Conservation (phyloP, 108 stramenopile species). For the Nitzschia palea region DNA sequence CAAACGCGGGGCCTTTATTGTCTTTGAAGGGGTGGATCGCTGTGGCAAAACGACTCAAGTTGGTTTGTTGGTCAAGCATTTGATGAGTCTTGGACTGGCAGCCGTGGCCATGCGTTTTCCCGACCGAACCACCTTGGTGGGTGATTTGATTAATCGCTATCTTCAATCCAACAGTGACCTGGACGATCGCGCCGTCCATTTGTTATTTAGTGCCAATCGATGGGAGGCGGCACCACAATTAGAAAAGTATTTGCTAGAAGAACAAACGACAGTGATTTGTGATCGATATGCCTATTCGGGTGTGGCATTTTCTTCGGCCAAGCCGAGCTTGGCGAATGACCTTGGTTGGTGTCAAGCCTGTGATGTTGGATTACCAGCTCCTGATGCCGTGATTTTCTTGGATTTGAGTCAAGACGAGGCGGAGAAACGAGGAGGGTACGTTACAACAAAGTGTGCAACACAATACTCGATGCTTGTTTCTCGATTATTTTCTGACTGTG, state of each 20-base stretch:
- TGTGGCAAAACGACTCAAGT: slow-evolving; percentile 98
- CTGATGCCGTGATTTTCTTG: slow-evolving; percentile 96
- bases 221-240: slow-evolving; percentile 92
- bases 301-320: slow-evolving; percentile 97
- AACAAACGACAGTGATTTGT: slow-evolving; percentile 85
- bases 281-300: slow-evolving; percentile 98
- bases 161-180: slow-evolving; percentile 73
- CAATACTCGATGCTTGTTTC: neutral
- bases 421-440: slow-evolving; percentile 91
- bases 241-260: slow-evolving; percentile 40
- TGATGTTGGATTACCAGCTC: slow-evolving; percentile 95
- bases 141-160: slow-evolving; percentile 93
- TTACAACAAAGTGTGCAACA: neutral
- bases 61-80: slow-evolving; percentile 57
- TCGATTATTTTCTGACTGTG: neutral
- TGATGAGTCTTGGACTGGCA: slow-evolving; percentile 59
- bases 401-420: slow-evolving; percentile 89
- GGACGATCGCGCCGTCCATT: slow-evolving; percentile 95
- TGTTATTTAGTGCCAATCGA: slow-evolving; percentile 98
- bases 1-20: slow-evolving; percentile 92
- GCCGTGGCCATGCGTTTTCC: slow-evolving; percentile 77
- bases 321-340: slow-evolving; percentile 47
- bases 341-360: slow-evolving; percentile 92
- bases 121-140: slow-evolving; percentile 83
- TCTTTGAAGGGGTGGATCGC: slow-evolving; percentile 99